These are phyloP conservation scores for Cicer pinnatifidum DNA, from an alignment of 306 rosid genomes.

Conservation along the genomic window DNA sequence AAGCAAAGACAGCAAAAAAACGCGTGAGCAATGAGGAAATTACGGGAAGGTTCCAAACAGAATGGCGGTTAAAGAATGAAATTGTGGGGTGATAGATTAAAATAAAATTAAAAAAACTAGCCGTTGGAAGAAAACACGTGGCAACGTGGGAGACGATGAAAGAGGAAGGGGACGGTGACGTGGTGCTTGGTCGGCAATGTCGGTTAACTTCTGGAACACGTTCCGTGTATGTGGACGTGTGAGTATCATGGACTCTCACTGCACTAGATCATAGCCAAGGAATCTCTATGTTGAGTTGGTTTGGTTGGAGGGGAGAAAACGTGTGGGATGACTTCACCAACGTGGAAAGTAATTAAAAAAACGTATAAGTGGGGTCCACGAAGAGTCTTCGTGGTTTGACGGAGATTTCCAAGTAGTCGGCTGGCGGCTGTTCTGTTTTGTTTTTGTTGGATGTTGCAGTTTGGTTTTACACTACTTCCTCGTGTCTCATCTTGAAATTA, in stretches of 20 bases:
- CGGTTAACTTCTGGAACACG: slow-evolving; percentile 52
- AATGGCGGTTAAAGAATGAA: slow-evolving; percentile 60
- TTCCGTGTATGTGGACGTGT: slow-evolving; percentile 41
- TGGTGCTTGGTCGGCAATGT: slow-evolving; percentile 72
- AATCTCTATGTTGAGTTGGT: neutral
- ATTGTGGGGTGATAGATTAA: neutral
- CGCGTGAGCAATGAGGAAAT: slow-evolving; percentile 52
- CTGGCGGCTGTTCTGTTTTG: slow-evolving; percentile 38
- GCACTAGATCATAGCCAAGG: slow-evolving; percentile 22
- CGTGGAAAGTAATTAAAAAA: slow-evolving; percentile 32
- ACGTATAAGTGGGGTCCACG: neutral
- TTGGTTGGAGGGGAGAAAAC: slow-evolving; percentile 11
- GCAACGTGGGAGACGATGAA: neutral
- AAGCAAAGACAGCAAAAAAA: neutral
- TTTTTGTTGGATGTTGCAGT: neutral
- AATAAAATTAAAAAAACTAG: slow-evolving; percentile 53
- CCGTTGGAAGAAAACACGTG: slow-evolving; percentile 78
- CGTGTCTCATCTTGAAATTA: too few species aligned
- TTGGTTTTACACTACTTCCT: too few species aligned
- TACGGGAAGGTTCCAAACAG: slow-evolving; percentile 52
- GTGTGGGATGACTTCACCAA: slow-evolving; percentile 29
- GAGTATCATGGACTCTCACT: neutral
- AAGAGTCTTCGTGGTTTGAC: slow-evolving; percentile 38
- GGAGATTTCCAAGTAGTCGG: slow-evolving; percentile 47
- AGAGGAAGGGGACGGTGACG: slow-evolving; percentile 48